These are phyloP conservation scores for Artemisia princeps DNA, from an alignment of 140 eudicot genomes.

Conservation along the genomic window DNA sequence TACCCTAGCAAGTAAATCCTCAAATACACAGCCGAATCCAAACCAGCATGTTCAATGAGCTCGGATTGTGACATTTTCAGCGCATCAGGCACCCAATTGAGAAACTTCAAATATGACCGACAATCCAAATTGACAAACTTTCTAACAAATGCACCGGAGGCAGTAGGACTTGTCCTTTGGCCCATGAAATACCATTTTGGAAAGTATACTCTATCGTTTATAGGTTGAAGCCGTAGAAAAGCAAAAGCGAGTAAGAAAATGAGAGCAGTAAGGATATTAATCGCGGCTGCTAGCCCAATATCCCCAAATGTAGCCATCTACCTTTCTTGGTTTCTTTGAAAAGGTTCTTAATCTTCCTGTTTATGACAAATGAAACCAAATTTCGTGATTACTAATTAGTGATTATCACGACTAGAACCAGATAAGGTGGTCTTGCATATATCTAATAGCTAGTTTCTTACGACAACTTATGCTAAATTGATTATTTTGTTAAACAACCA, in stretches of 20 bases:
- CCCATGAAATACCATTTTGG: slow-evolving; percentile 91
- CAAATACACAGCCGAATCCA: slow-evolving; percentile 89
- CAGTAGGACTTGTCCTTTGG: slow-evolving; percentile 58
- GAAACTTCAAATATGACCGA: slow-evolving; percentile 59
- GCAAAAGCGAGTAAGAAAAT: slow-evolving; percentile 79
- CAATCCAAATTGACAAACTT: slow-evolving; percentile 78
- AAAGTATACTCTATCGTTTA: slow-evolving; percentile 89
- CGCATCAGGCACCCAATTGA: slow-evolving; percentile 93
- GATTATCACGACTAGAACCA: not conserved
- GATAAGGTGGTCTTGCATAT: not conserved
- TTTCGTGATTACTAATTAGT: not conserved
- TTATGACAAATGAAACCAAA: slow-evolving; percentile 2
- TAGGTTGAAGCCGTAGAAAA: slow-evolving; percentile 75
- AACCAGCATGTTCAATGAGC: slow-evolving; percentile 91
- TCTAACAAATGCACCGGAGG: slow-evolving; percentile 41
- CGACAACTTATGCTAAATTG: too few relatives aligned
- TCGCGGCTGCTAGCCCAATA: slow-evolving; percentile 72
- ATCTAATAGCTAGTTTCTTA: too few relatives aligned
- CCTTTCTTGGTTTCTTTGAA: slow-evolving; percentile 6
- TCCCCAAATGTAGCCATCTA: slow-evolving; percentile 75
- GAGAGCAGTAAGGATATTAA: slow-evolving; percentile 65
- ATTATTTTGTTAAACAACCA: too few relatives aligned
- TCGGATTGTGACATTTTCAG: slow-evolving; percentile 78
- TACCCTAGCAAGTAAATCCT: slow-evolving; percentile 88
- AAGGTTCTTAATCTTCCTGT: slow-evolving; percentile 4